These are phyloP conservation scores for Astrephomene gubernaculifera DNA, from an alignment of 139 green algal species.

Conservation along the genomic window DNA sequence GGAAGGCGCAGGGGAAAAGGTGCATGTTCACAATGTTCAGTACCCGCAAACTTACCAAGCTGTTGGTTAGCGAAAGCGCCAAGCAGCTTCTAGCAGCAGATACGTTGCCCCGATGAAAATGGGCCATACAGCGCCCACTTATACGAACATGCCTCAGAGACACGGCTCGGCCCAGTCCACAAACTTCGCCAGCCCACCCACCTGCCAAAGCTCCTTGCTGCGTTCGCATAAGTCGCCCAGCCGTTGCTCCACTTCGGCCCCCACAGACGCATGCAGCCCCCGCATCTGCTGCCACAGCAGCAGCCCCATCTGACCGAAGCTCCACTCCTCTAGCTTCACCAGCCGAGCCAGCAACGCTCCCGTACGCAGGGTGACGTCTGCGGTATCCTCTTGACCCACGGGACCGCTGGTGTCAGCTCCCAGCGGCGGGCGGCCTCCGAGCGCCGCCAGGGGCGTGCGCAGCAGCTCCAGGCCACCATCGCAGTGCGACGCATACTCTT, in stretches of 20 bases:
- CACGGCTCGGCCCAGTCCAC: neutral
- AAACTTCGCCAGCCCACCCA: neutral
- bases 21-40: too few relatives aligned
- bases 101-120: too few relatives aligned
- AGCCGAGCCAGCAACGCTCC: neutral
- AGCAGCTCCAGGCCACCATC: constrained; percentile 23
- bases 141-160: too few relatives aligned
- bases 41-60: too few relatives aligned
- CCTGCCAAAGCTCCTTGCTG: neutral
- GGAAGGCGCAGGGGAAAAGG: too few relatives aligned
- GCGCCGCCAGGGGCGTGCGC: neutral
- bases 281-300: constrained; percentile 10
- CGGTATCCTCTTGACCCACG: neutral
- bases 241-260: neutral
- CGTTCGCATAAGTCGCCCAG: neutral
- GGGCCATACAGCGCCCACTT: too few relatives aligned
- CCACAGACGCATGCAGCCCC: neutral
- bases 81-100: neutral
- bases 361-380: too few relatives aligned
- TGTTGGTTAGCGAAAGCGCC: too few relatives aligned
- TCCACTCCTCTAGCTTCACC: constrained; percentile 34
- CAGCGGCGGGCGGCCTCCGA: neutral
- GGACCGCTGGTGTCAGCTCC: neutral
- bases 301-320: neutral
- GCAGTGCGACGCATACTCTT: constrained; percentile 17